phyloP scores from a whole-genome alignment of 163 green algal genomes.

The Chlamydomonas reinhardtii region DNA sequence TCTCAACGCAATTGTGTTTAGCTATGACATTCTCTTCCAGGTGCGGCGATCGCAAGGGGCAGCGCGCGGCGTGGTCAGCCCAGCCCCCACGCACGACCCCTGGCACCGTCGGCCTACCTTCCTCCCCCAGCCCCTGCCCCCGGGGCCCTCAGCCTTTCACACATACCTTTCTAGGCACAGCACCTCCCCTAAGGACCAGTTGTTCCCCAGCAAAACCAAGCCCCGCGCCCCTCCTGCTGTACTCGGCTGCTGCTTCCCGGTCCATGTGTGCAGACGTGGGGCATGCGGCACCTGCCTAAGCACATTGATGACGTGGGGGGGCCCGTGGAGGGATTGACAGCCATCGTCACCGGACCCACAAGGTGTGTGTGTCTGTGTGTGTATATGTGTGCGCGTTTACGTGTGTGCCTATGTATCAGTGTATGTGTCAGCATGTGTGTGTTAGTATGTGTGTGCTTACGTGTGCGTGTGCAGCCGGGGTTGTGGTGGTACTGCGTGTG shows the following conservation, averaged over 20 bases:
- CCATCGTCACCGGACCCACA: slow-evolving; percentile 72
- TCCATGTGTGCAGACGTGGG: slow-evolving; percentile 52
- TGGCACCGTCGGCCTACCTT: background rate
- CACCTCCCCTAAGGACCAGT: too few species aligned
- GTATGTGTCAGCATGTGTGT: too few species aligned
- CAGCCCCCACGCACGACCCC: background rate
- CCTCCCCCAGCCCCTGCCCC: too few species aligned
- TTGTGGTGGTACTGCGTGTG: too few species aligned
- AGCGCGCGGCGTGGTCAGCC: background rate
- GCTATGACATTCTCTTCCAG: slow-evolving; percentile 40
- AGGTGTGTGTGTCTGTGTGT: slow-evolving; percentile 46
- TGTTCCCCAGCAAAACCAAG: too few species aligned
- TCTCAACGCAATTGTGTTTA: background rate
- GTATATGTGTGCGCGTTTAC: too few species aligned
- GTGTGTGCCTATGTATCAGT: too few species aligned
- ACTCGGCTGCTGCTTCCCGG: too few species aligned
- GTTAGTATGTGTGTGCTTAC: too few species aligned
- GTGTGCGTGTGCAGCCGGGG: too few species aligned
- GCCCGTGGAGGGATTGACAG: slow-evolving; percentile 57
- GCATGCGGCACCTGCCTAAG: slow-evolving; percentile 54
- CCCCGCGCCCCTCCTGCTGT: too few species aligned
- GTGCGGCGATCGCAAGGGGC: background rate
- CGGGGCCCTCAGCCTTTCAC: background rate
- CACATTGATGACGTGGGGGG: slow-evolving; percentile 58
- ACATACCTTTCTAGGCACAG: too few species aligned